Evolutionary conservation across 148 eudicot genomes (phyloP).

Genomic region (Linanthus parryae): DNA sequence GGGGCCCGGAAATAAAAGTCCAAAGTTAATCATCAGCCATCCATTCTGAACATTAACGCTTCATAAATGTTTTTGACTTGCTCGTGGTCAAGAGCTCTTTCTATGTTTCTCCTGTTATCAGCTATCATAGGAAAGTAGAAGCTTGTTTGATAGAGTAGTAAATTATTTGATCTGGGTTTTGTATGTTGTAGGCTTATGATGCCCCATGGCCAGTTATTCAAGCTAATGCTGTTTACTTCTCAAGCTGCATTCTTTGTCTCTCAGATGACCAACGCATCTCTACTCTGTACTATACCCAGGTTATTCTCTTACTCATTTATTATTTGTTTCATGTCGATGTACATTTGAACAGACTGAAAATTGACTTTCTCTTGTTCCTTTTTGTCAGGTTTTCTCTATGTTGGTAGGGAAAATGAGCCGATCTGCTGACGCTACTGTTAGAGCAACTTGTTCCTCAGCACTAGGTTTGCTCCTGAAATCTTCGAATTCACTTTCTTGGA

Average conservation of each 20-base stretch:
- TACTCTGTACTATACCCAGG: constrained; percentile 70
- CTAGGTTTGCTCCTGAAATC: constrained; percentile 76
- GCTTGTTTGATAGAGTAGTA: no score
- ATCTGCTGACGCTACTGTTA: constrained; percentile 69
- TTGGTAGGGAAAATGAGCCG: constrained; percentile 73
- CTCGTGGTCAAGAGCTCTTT: no score
- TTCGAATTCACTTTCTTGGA: constrained; percentile 60
- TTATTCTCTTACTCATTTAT: constrained; percentile 14
- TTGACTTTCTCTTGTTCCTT: no score
- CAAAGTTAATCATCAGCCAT: no score
- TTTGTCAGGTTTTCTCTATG: constrained; percentile 63
- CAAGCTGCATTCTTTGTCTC: constrained; percentile 73
- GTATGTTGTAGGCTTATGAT: constrained; percentile 81
- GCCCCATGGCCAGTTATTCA: constrained; percentile 99
- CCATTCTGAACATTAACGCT: no score
- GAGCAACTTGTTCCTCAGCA: constrained; percentile 83
- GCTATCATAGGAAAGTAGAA: no score
- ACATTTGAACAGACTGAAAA: not conserved
- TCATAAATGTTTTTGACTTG: no score
- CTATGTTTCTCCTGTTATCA: no score
- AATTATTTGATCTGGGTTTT: no score
- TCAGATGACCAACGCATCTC: constrained; percentile 79
- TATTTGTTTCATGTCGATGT: no score
- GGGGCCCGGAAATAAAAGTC: no score
- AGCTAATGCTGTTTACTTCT: constrained; percentile 87